Evolutionary conservation across 169 alveolate species (phyloP), one percentile per base, ranked within the genome.

Genomic region (Cryptosporidium sp.): DNA sequence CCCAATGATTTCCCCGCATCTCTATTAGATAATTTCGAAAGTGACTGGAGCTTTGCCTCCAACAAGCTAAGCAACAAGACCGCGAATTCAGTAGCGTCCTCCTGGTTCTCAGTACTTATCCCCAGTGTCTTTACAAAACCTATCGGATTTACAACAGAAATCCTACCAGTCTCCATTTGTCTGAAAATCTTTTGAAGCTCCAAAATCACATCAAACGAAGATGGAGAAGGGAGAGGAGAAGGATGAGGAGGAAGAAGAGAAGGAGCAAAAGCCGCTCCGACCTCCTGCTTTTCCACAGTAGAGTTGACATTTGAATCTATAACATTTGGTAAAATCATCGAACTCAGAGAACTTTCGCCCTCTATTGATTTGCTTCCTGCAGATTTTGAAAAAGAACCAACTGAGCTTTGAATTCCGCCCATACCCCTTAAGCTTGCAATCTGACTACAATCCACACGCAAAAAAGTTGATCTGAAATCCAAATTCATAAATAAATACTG

Each of bases 401-500:
- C 37, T 8, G 67, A 55, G 67, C 67, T 21, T 55, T 55, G 67
- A 9, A 35, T 26, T n/a, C 67, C 67, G 2, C 35, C 35, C 29
- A 65, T 16, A 65, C 10, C 7, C 50, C 29, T 65, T n/a, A 65
- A 29, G 10, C 71, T 33, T 5, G 48, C 18, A 45, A 65, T 18
- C 29, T 65, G 71, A 23, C 31, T 26, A 41, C 73, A 43, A 45
- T 59, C 35, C 12, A 80, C 48, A 18, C 65, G 31, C 43, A 80
- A 62, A 65, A 80, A 80, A n/a, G 31, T 80, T 33, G 89, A 80
- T 35, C 89, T 80, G 39, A 80, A 80, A 31, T 80, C 89, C 41
- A 80, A 62, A 80, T 80, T 80, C 89, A 80, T 80, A 80, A 80
- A 80, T 39, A 80, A 80, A 80, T 80, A 80, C 26, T 80, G 89